Evolutionary conservation across 495 filamentous ascomycete species (phyloP).

Genomic region (Corynascus novoguineensis): DNA sequence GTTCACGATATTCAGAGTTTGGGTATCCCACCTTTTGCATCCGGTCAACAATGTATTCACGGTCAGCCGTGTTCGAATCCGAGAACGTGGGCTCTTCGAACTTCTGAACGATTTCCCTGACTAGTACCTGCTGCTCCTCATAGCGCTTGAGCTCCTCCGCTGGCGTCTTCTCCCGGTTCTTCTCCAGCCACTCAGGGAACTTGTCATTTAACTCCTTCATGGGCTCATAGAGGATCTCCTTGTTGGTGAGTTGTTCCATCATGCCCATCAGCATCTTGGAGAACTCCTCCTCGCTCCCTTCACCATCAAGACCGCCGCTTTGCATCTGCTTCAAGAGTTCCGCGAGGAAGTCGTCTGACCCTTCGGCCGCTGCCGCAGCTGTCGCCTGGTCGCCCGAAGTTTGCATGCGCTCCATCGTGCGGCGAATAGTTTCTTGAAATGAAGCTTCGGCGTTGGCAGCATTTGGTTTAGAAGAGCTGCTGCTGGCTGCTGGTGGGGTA

Average conservation of each 20-base stretch:
- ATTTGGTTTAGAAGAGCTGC: conserved; percentile 1
- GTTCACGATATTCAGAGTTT: neutral
- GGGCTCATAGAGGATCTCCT: conserved; percentile 95
- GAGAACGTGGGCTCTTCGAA: conserved; percentile 76
- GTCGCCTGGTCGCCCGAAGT: conserved; percentile 74
- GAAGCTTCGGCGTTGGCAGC: conserved; percentile 46
- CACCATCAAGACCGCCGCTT: conserved; percentile 50
- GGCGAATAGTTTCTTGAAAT: conserved; percentile 86
- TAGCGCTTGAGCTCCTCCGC: conserved; percentile 73
- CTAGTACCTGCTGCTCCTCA: conserved; percentile 73
- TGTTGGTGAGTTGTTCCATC: conserved; percentile 98
- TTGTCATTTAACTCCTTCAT: conserved; percentile 95
- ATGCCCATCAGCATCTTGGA: conserved; percentile 89
- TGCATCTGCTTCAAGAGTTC: conserved; percentile 84
- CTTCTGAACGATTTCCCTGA: conserved; percentile 77
- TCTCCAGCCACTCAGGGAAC: conserved; percentile 80
- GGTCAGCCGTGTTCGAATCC: conserved; percentile 73
- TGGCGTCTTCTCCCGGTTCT: conserved; percentile 59
- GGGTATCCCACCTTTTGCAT: conserved; percentile 84
- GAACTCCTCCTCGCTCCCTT: conserved; percentile 75
- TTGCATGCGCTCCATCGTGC: conserved; percentile 93
- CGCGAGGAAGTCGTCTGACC: conserved; percentile 71
- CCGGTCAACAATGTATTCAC: conserved; percentile 89
- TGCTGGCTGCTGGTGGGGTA: conserved; percentile 20
- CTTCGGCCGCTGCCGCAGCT: conserved; percentile 64